Base-by-base conservation (phyloP, 768 basidiomycete genomes). In the Dioszegia hungarica region DNA sequence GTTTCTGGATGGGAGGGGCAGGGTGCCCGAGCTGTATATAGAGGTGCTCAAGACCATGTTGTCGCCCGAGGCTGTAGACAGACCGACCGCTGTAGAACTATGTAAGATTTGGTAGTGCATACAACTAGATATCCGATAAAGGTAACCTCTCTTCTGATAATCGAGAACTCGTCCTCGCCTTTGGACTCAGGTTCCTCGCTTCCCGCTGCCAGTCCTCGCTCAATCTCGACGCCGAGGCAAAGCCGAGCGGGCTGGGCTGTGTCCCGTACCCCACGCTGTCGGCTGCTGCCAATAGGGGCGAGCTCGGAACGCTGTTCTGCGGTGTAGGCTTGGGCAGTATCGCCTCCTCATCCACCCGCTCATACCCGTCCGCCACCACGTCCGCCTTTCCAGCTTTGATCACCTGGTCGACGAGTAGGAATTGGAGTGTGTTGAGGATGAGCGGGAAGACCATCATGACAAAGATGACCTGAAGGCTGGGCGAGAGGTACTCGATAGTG, bases 361-460 rank as follows among this genome's bases (percentile, higher is more conserved):
- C 34, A 15, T 41, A 33, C 34, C 43, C 36, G 44, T 53, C 53
- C 11, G 33, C 55, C 15, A 20, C 43, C 15, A 29, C 51, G 17
- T 56, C 56, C 2, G 46, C 43, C 27, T 67, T 51, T 2, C 63
- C 61, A 20, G 61, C 67, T 51, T 75, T 75, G 67, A 75, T 71
- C 40, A 75, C 59, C 43, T 68, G 67, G 51, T 95, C 90, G 56
- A 95, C 92, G 48, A 95, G 79, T 85, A 92, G 92, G 81, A 97
- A 97, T 73, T 98, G 94, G 11, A 75, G 20, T 24, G 76, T 56
- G 46, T 77, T 78, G 77, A 79, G 78, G 34, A 76, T 62, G 48
- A 78, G 57, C 0, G 91, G 92, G 78, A 93, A 91, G 49, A 94
- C 75, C 50, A 90, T 89, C 89, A 97, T 92, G 22, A 86, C 86